These are phyloP conservation scores for Aureobasidium lini DNA, from an alignment of 2,329 filamentous ascomycete species.

Conservation along the genomic window DNA sequence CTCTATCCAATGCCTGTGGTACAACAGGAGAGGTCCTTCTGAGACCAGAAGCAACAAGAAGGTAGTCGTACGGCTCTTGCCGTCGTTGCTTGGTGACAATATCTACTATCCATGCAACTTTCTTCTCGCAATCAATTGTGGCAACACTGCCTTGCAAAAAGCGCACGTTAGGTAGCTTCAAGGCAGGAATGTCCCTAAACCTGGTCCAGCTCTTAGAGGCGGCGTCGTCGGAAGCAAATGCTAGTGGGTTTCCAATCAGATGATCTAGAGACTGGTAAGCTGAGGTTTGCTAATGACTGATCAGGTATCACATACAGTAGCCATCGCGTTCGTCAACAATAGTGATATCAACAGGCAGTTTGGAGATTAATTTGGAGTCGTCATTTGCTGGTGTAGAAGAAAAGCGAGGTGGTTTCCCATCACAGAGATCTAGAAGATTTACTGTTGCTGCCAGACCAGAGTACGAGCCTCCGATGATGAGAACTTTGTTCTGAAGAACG, in stretches of 20 bases:
- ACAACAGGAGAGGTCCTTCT: conserved; percentile 65
- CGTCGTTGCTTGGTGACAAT: conserved; percentile 22
- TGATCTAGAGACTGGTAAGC: conserved; percentile 43
- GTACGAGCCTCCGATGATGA: conserved; percentile 66
- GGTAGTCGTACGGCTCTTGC: conserved; percentile 56
- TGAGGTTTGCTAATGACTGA: background rate
- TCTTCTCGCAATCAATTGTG: conserved; percentile 51
- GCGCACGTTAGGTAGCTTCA: conserved; percentile 55
- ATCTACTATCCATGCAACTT: conserved; percentile 50
- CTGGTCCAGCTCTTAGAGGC: conserved; percentile 63
- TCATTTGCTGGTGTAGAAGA: background rate
- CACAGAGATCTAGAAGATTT: conserved; percentile 59
- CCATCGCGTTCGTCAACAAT: conserved; percentile 75
- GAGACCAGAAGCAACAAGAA: conserved; percentile 65
- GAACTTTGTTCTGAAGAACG: conserved; percentile 31
- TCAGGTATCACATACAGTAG: conserved; percentile 53
- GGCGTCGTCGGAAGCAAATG: conserved; percentile 56
- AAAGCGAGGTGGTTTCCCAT: conserved; percentile 46
- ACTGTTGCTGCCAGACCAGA: conserved; percentile 60
- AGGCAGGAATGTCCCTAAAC: conserved; percentile 58
- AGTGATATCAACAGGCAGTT: conserved; percentile 53
- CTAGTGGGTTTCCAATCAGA: conserved; percentile 67
- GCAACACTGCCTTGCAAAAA: conserved; percentile 60
- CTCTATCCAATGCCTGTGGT: conserved; percentile 55
- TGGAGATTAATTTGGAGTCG: conserved; percentile 21